These are phyloP conservation scores for Plantago ovata DNA, from an alignment of 257 asterid species.

Conservation along the genomic window DNA sequence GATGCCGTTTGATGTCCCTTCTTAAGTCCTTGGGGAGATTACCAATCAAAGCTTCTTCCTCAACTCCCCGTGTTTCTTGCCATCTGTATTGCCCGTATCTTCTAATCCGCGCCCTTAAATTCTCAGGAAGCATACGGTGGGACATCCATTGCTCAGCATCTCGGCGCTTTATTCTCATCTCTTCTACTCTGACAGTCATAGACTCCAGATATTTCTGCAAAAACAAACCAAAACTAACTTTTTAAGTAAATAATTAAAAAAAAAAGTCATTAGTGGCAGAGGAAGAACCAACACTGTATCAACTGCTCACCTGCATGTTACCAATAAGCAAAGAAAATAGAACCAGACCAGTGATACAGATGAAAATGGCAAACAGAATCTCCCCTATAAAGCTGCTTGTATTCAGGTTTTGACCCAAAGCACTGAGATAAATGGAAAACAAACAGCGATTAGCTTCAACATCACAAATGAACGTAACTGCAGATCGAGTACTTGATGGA, in stretches of 20 bases:
- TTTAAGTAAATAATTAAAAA: background rate
- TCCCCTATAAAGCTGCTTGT: constrained; percentile 39
- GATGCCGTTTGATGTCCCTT: constrained; percentile 66
- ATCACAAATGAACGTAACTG: background rate
- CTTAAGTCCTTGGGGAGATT: constrained; percentile 66
- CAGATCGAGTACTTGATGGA: background rate
- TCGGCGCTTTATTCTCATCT: constrained; percentile 33
- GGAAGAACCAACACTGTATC: background rate
- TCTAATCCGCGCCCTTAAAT: constrained; percentile 29
- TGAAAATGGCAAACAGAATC: constrained; percentile 34
- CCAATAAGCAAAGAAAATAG: constrained; percentile 42
- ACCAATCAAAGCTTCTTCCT: constrained; percentile 48
- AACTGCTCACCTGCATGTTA: constrained; percentile 36
- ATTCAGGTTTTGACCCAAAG: constrained; percentile 46
- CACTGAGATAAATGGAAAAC: constrained; percentile 23
- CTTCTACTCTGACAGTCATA: constrained; percentile 32
- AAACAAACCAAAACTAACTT: background rate
- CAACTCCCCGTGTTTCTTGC: constrained; percentile 69
- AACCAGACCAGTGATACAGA: constrained; percentile 40
- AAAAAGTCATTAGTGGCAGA: background rate
- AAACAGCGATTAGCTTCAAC: background rate
- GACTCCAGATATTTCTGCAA: constrained; percentile 38
- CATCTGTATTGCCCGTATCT: constrained; percentile 46
- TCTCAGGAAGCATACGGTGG: constrained; percentile 44
- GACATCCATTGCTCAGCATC: constrained; percentile 50